Percentiles rank a stretch among this genome's conserved stretches.
Conservation (phyloP, 129 eudicot genomes). For the Oenanthe sinensis region DNA sequence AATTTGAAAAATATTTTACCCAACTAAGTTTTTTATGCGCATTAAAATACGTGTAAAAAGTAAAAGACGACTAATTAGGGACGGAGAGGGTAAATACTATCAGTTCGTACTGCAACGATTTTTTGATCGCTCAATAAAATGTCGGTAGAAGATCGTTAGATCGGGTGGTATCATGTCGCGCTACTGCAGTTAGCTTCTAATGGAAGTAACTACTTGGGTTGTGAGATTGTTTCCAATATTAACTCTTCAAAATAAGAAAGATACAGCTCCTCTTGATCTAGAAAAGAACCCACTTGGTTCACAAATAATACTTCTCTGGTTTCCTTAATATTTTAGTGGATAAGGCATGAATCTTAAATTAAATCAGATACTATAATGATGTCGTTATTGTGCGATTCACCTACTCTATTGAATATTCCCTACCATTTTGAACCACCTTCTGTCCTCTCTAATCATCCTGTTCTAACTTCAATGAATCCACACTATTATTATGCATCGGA, state of each 20-base stretch:
- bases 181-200: background rate
- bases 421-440: background rate
- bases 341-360: background rate
- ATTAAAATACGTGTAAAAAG: no score
- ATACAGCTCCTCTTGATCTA: background rate
- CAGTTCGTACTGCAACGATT: no score
- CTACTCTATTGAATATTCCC: constrained; percentile 1
- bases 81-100: no score
- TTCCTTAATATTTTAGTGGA: background rate
- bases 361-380: background rate
- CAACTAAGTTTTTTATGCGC: no score
- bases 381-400: constrained; percentile 1
- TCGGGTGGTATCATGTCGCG: background rate
- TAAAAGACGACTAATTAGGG: no score
- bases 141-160: no score
- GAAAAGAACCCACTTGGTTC: background rate
- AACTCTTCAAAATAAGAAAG: background rate
- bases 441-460: background rate
- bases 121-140: no score
- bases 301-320: background rate
- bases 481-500: background rate
- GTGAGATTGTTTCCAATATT: background rate
- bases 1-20: no score
- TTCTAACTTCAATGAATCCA: background rate
- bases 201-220: background rate